A percentile compares a stretch with the other conserved stretches of the same genome.
Conservation (phyloP, 1,284 basidiomycete species). For the Calocybe gambosa region DNA sequence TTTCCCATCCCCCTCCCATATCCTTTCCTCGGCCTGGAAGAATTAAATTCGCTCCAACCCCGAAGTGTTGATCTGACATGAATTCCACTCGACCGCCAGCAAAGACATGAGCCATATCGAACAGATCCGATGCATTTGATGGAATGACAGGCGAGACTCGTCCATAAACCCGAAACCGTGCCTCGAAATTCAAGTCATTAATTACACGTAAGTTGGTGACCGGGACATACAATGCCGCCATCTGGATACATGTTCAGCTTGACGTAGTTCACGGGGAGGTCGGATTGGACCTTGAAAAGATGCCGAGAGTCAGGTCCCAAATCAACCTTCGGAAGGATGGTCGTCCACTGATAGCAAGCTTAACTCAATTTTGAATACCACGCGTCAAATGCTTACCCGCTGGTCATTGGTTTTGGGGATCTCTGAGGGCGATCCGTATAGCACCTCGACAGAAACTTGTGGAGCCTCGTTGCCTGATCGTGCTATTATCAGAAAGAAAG, state of each 20-base stretch:
- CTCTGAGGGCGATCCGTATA: slow-evolving; percentile 44
- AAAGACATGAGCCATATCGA: slow-evolving; percentile 90
- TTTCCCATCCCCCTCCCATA: slow-evolving; percentile 99
- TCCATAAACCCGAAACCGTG: slow-evolving; percentile 87
- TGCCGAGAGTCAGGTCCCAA: slow-evolving; percentile 84
- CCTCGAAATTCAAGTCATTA: slow-evolving; percentile 37
- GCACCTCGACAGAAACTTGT: slow-evolving; percentile 65
- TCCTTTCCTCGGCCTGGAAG: slow-evolving; percentile 85
- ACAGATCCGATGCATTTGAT: slow-evolving; percentile 35
- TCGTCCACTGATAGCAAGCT: slow-evolving; percentile 58
- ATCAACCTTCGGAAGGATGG: slow-evolving; percentile 68
- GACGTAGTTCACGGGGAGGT: slow-evolving; percentile 66
- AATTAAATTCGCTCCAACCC: slow-evolving; percentile 86
- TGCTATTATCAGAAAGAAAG: not conserved
- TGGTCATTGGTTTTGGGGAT: slow-evolving; percentile 41
- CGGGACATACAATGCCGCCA: slow-evolving; percentile 78
- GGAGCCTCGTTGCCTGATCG: slow-evolving; percentile 84
- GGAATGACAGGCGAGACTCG: slow-evolving; percentile 64
- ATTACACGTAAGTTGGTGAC: slow-evolving; percentile 10
- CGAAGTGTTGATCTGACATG: slow-evolving; percentile 92
- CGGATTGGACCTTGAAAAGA: slow-evolving; percentile 69
- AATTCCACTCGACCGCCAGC: slow-evolving; percentile 81
- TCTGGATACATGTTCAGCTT: slow-evolving; percentile 97
- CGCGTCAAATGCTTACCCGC: slow-evolving; percentile 36
- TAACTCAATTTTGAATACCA: not conserved